Evolutionary conservation across 805 yeast genomes (phyloP).

Genomic region (Sugiyamaella boreocaroliniensis): DNA sequence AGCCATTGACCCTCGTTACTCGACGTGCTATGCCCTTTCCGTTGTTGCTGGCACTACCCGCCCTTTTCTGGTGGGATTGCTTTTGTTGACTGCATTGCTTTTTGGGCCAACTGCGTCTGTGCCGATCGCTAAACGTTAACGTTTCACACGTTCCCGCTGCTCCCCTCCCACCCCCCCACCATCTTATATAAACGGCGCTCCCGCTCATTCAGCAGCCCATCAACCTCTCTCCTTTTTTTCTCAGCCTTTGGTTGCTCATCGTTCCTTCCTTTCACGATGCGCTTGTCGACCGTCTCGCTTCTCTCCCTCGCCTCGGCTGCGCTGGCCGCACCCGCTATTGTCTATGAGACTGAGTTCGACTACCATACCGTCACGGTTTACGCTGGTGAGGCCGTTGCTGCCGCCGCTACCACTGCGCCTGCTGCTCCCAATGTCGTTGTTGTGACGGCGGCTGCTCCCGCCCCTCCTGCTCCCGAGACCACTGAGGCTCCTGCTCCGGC

Average conservation of each 20-base stretch:
- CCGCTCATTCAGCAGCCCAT: background rate
- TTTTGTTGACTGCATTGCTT: background rate
- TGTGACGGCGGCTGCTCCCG: slow-evolving; percentile 6
- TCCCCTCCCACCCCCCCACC: background rate
- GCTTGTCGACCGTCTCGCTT: slow-evolving; percentile 4
- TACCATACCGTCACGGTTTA: slow-evolving; percentile 16
- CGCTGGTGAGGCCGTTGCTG: slow-evolving; percentile 7
- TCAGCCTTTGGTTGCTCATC: background rate
- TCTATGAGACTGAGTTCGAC: slow-evolving; percentile 16
- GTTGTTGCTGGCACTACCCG: background rate
- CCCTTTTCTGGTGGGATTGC: background rate
- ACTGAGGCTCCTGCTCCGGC: slow-evolving; percentile 2
- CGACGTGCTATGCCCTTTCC: background rate
- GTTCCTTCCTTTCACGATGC: background rate
- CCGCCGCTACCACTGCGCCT: slow-evolving; percentile 7
- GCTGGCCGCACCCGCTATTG: slow-evolving; percentile 19
- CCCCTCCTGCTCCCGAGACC: slow-evolving; percentile 8
- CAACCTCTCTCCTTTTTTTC: background rate
- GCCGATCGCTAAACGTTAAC: background rate
- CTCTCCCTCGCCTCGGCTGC: slow-evolving; percentile 6
- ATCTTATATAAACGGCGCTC: background rate
- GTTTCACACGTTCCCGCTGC: background rate
- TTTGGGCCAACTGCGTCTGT: background rate
- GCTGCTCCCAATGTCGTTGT: slow-evolving; percentile 8
- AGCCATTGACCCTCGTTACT: background rate